Evolutionary conservation across 2,329 filamentous ascomycete genomes (phyloP).

Genomic region (Apiospora rasikravindrae): DNA sequence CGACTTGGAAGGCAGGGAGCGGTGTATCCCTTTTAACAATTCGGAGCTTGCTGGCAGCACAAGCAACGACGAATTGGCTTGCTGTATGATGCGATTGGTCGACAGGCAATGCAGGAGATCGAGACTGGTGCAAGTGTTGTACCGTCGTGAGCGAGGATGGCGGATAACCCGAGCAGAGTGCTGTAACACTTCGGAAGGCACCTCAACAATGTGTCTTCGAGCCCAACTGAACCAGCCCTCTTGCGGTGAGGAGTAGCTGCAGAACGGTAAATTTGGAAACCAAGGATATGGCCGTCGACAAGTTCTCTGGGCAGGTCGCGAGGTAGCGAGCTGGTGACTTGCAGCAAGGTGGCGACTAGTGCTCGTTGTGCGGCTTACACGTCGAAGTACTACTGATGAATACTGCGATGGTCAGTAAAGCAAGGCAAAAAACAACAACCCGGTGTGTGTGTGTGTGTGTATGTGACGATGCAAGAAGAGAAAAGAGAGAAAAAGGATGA

Average conservation of each 20-base stretch:
- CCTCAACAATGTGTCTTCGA: background rate
- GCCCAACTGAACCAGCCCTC: background rate
- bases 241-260: background rate
- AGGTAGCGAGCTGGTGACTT: conserved; percentile 1
- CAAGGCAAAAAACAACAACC: background rate
- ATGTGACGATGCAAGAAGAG: background rate
- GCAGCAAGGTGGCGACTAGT: background rate
- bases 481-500: background rate
- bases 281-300: background rate
- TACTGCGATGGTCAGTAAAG: conserved; percentile 2
- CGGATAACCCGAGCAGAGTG: conserved; percentile 12
- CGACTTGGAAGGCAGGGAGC: conserved; percentile 15
- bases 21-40: background rate
- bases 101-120: background rate
- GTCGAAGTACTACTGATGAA: conserved; percentile 7
- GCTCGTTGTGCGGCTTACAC: conserved; percentile 12
- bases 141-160: conserved; percentile 7
- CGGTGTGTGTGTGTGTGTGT: too few species aligned
- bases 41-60: background rate
- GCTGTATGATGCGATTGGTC: conserved; percentile 6
- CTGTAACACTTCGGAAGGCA: background rate
- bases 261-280: background rate
- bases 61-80: conserved; percentile 3
- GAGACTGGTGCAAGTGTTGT: conserved; percentile 12
- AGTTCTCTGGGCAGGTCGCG: background rate